A percentile compares a stretch with the other conserved stretches of the same genome.
Evolutionary conservation across 768 basidiomycete species (phyloP).

Genomic region (Pisolithus sp.): DNA sequence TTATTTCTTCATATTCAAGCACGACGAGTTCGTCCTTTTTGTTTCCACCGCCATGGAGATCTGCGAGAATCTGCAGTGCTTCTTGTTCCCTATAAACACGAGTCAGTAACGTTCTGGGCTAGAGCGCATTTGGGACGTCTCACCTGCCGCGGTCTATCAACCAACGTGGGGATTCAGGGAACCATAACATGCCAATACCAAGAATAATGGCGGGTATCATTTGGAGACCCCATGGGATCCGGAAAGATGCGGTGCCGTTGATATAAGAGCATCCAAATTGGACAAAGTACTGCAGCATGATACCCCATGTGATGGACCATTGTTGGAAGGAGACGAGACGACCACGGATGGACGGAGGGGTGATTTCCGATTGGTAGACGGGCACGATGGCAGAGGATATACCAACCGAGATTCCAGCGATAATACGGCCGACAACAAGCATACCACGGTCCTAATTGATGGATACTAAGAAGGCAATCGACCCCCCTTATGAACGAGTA

Average conservation of each 20-base stretch:
- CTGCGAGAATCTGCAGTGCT: constrained; percentile 66
- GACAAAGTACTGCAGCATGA: constrained; percentile 68
- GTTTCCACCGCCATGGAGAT: constrained; percentile 62
- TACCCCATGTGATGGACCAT: constrained; percentile 79
- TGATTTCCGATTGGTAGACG: constrained; percentile 71
- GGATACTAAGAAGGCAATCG: neutral
- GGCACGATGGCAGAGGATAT: constrained; percentile 62
- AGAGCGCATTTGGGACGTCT: neutral
- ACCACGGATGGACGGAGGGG: constrained; percentile 66
- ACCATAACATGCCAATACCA: constrained; percentile 56
- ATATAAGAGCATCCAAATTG: constrained; percentile 69
- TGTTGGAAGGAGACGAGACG: constrained; percentile 73
- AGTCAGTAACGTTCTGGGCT: neutral
- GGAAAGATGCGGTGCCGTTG: constrained; percentile 64
- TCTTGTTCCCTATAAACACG: constrained; percentile 34
- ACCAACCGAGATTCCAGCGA: constrained; percentile 64
- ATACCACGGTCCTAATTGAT: constrained; percentile 55
- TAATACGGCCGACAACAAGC: constrained; percentile 65
- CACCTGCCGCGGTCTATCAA: constrained; percentile 57
- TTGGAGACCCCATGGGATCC: constrained; percentile 76
- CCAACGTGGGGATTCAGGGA: constrained; percentile 71
- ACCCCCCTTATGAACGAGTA: neutral
- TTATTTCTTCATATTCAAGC: constrained; percentile 67
- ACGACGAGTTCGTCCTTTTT: constrained; percentile 53
- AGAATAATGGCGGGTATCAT: constrained; percentile 73